Conservation (phyloP, 2,329 filamentous ascomycete species). For the Taxawa tesnikishii region DNA sequence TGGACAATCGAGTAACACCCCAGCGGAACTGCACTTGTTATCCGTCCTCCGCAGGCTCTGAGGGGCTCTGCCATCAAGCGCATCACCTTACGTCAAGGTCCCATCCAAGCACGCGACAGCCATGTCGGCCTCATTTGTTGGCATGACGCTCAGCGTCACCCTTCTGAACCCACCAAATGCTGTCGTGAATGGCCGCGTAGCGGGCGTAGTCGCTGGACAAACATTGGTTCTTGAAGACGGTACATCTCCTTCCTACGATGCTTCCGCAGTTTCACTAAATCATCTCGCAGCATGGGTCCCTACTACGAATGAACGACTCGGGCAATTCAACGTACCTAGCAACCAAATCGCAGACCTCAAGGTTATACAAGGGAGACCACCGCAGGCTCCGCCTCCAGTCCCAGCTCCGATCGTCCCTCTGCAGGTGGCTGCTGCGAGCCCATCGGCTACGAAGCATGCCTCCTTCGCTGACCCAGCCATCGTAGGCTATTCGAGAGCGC, state of each 20-base stretch:
- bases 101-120: too few relatives aligned
- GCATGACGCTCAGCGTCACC: slow-evolving; percentile 63
- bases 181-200: slow-evolving; percentile 58
- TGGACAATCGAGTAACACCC: too few relatives aligned
- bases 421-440: slow-evolving; percentile 6
- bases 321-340: slow-evolving; percentile 42
- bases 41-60: too few relatives aligned
- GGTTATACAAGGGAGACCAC: slow-evolving; percentile 21
- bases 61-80: too few relatives aligned
- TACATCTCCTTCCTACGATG: too few relatives aligned
- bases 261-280: too few relatives aligned
- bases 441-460: slow-evolving; percentile 5
- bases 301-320: slow-evolving; percentile 31
- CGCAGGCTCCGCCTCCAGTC: slow-evolving; percentile 5
- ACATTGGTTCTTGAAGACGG: slow-evolving; percentile 62
- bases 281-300: slow-evolving; percentile 46
- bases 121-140: slow-evolving; percentile 62
- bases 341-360: slow-evolving; percentile 47
- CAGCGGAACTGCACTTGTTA: too few relatives aligned
- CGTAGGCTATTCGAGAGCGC: slow-evolving; percentile 47
- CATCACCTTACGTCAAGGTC: too few relatives aligned
- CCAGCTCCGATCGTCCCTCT: slow-evolving; percentile 6
- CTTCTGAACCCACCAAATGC: slow-evolving; percentile 53
- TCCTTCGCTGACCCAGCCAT: slow-evolving; percentile 72
- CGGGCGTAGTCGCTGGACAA: slow-evolving; percentile 51